These are phyloP conservation scores for Phycomyces blakesleeanus DNA, from an alignment of 192 early-diverging fungal species.

Conservation along the genomic window DNA sequence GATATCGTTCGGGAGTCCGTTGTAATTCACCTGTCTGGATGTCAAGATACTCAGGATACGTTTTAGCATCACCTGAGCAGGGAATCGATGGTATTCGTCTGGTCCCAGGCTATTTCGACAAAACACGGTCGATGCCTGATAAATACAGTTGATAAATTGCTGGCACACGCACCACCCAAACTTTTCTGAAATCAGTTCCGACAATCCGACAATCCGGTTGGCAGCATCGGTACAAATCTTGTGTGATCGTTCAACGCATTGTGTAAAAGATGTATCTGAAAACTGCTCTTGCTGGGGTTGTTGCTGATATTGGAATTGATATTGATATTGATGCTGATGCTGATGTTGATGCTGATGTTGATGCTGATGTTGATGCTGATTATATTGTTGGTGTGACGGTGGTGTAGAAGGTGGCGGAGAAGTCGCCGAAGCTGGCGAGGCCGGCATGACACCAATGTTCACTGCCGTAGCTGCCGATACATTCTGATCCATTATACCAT, in stretches of 20 bases:
- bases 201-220: slow-evolving; percentile 19
- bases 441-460: background rate
- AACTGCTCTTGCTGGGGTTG: no score
- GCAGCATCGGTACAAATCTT: slow-evolving; percentile 30
- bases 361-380: no score
- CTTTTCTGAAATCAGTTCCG: slow-evolving; percentile 20
- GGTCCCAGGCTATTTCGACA: slow-evolving; percentile 13
- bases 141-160: slow-evolving; percentile 28
- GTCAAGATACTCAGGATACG: slow-evolving; percentile 26
- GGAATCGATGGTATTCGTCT: background rate
- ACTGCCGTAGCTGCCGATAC: no score
- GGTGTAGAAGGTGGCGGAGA: background rate
- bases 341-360: no score
- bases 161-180: slow-evolving; percentile 31
- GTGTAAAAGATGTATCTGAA: no score
- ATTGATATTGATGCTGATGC: no score
- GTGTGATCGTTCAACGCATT: slow-evolving; percentile 17
- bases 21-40: slow-evolving; percentile 19
- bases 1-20: slow-evolving; percentile 29
- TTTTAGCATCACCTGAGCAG: slow-evolving; percentile 21
- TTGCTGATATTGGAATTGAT: no score
- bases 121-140: slow-evolving; percentile 26
- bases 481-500: no score
- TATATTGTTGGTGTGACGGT: no score
- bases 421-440: background rate